Evolutionary conservation across 1,284 basidiomycete species (phyloP).

Genomic region (Mycosarcoma mackinlayi): DNA sequence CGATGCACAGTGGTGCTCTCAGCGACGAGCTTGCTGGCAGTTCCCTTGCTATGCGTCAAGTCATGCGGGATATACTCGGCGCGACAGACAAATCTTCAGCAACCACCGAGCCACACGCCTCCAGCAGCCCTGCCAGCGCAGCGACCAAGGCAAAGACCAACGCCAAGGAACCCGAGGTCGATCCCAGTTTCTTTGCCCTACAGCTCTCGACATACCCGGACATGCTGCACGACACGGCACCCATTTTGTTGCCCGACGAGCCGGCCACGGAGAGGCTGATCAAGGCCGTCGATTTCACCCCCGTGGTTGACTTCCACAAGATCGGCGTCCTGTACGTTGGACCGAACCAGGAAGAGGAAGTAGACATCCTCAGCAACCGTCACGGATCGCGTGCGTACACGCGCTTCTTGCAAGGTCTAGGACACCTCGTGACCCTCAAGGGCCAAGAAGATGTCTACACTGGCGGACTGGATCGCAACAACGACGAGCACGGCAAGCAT

Average conservation of each 20-base stretch:
- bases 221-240: constrained; percentile 65
- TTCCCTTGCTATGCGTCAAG: constrained; percentile 46
- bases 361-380: constrained; percentile 87
- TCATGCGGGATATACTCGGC: constrained; percentile 51
- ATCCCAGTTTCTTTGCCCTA: constrained; percentile 86
- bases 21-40: constrained; percentile 18
- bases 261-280: constrained; percentile 76
- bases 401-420: constrained; percentile 88
- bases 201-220: constrained; percentile 76
- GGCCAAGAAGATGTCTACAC: constrained; percentile 86
- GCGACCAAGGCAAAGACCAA: constrained; percentile 10
- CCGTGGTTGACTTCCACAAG: constrained; percentile 97
- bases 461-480: constrained; percentile 87
- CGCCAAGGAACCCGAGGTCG: constrained; percentile 71
- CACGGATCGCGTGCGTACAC: constrained; percentile 95
- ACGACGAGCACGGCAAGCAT: constrained; percentile 76
- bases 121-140: background rate
- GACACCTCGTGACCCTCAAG: constrained; percentile 87
- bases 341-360: constrained; percentile 85
- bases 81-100: constrained; percentile 14
- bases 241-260: constrained; percentile 71
- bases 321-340: constrained; percentile 96
- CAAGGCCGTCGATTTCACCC: constrained; percentile 82
- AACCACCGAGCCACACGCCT: background rate
- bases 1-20: constrained; percentile 8